These are phyloP conservation scores for Fusarium hostae DNA, from an alignment of 2,329 filamentous ascomycete genomes.

Conservation along the genomic window DNA sequence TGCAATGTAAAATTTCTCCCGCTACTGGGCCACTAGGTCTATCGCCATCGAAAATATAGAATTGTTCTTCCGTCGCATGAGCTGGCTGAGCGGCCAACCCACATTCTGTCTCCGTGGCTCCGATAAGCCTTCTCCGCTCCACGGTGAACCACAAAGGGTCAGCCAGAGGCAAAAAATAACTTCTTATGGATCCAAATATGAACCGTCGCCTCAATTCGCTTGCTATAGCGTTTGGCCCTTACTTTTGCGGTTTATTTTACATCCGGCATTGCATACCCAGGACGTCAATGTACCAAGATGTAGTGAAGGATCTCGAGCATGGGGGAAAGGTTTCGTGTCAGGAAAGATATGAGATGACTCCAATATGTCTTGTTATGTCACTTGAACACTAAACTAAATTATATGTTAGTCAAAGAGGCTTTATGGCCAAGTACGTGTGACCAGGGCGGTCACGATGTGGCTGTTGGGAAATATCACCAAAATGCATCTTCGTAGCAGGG, in stretches of 20 bases:
- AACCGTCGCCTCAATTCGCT: rapidly evolving
- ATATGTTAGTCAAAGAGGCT: too few relatives aligned
- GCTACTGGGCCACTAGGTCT: too few relatives aligned
- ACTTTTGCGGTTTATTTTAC: not conserved
- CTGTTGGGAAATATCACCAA: not conserved
- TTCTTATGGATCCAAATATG: too few relatives aligned
- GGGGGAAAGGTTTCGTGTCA: too few relatives aligned
- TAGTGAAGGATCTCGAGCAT: too few relatives aligned
- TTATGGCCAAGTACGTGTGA: too few relatives aligned
- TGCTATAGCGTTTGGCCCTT: not conserved
- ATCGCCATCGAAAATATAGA: not conserved
- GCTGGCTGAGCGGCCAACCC: not conserved
- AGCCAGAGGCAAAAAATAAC: not conserved
- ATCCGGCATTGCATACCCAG: not conserved
- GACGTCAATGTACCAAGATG: too few relatives aligned
- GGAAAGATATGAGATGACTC: too few relatives aligned
- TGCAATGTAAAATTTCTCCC: not conserved
- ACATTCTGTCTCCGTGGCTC: not conserved
- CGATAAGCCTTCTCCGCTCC: too few relatives aligned
- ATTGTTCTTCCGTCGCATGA: not conserved
- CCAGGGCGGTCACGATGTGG: too few relatives aligned
- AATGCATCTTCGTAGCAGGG: not conserved
- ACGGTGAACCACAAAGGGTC: not conserved
- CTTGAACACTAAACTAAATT: too few relatives aligned
- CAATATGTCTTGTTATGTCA: too few relatives aligned